Evolutionary conservation across 768 basidiomycete genomes (phyloP), one percentile per base, ranked within the genome.

Genomic region (Boletus subcaerulescens): DNA sequence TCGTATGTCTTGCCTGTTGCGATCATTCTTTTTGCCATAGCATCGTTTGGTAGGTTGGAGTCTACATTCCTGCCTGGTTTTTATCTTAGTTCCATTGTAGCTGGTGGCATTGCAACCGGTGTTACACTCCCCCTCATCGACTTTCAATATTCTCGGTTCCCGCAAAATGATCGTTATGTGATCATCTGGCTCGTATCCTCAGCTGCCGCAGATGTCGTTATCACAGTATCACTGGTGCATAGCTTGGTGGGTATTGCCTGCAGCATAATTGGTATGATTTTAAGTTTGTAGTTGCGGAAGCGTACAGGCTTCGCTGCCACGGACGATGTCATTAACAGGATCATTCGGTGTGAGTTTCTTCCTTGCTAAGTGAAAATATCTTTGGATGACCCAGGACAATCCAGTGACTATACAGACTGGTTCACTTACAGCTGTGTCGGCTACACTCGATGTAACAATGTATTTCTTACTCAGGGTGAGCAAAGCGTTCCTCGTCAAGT

Each of bases 121-220:
- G 60, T 73, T 40, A 63, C 65, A 0, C 62, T 71, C 26, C 62
- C 62, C 14, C 61, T 70, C 53, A 58, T 73, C 20, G 58, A 70
- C 11, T 44, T 59, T 5, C 60, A 72, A 42, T 76, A 71, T 53
- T 45, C 64, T 7, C 62, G 67, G 33, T 73, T 77, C 57, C 61
- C 65, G 38, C 56, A 67, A 42, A 72, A 74, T 46, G 56, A 74
- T 45, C 67, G 65, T 6, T 59, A 65, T 40, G 67, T 74, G 7
- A 65, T 72, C 33, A 58, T 76, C 35, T 80, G 80, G 80, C 65
- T 81, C 6, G 73, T 69, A 2, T 69, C 72, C 31, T 76, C 75
- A 6, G 70, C 71, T 9, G 59, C 71, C 12, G 74, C 73, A 9
- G 79, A 80, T 53, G 59, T 77, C 18, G 39, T 72, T 3, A 80